Evolutionary conservation across 805 yeast species (phyloP).

Genomic region (Hanseniaspora guilliermondii): DNA sequence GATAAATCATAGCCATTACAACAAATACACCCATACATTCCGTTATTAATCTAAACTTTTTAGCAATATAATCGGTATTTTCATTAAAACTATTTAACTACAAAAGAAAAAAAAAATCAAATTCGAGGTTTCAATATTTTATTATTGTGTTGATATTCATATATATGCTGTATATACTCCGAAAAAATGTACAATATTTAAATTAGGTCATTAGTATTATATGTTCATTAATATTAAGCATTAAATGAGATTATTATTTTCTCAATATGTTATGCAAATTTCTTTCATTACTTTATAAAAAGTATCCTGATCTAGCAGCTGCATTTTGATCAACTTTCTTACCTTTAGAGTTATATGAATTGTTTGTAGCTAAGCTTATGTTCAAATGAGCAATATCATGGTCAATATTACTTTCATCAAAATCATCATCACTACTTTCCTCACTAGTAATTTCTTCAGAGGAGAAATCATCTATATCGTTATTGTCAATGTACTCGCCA

Average conservation of each 20-base stretch:
- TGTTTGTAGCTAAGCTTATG: not conserved
- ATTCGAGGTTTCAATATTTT: not conserved
- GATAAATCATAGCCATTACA: too few species aligned
- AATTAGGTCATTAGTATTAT: not conserved
- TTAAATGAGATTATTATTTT: not conserved
- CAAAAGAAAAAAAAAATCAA: too few species aligned
- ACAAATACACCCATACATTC: too few species aligned
- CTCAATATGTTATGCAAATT: not conserved
- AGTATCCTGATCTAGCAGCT: constrained; percentile 10
- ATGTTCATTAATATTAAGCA: not conserved
- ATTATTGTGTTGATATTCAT: not conserved
- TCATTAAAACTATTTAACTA: too few species aligned
- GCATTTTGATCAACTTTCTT: not conserved
- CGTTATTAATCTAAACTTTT: too few species aligned
- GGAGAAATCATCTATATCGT: constrained; percentile 2
- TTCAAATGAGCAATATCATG: constrained; percentile 8
- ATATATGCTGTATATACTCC: not conserved
- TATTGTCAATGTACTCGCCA: constrained; percentile 2
- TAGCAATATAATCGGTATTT: too few species aligned
- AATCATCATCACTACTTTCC: constrained; percentile 13
- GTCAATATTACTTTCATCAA: constrained; percentile 12
- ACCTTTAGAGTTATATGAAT: constrained; percentile 2
- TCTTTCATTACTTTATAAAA: not conserved
- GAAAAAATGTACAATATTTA: not conserved
- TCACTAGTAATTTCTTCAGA: constrained; percentile 11